Base-by-base conservation (phyloP, 2,329 filamentous ascomycete species). In the Penicillium sp. region DNA sequence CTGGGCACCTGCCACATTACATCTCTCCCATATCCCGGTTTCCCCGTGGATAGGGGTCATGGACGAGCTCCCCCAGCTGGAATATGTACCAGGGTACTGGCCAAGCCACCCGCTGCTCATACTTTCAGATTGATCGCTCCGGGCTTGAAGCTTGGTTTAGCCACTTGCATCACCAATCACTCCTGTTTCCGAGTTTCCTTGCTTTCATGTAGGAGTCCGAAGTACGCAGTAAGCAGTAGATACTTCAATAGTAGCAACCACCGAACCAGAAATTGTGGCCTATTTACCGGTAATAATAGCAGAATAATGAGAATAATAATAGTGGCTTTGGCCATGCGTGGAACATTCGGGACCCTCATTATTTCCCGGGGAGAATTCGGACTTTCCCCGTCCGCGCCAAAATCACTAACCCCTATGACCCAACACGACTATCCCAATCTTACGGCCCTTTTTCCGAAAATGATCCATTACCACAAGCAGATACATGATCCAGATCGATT, bases 381-480 rank as follows among this genome's bases (percentile, higher is more conserved):
- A 49, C 28, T 34, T 34, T 42, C 27, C 47, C 38, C 47, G 34
- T 36, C 18, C 9, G 20, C 42, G 16, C 42, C 42, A 46, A 10
- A 36, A 42, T 31, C 39, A 38, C 39, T 14, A 42, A 42, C n/a
- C 26, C 42, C 23, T 44, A 23, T 36, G 28, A 32, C 35, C 41
- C 35, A 23, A 31, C n/a, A 4, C 20, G 40, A 42, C 47, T 32
- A 52, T 52, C 50, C 43, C 22, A 50, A 52, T 52, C 34, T 52
- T 34, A 34, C 27, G 16, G 27, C 14, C 24, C 41, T 9, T 35
- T 16, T 13, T 20, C 26, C 14, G 18, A 20, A 20, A 20, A 20
- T 20, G 18, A 20, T 20, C 18, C 18, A 20, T 20, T 3, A 20
- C 18, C 18, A 3, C 18, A 20, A 20, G 18, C 18, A 20, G 18